phyloP scores from a whole-genome alignment of 140 eudicot genomes.

The Cichorium intybus region DNA sequence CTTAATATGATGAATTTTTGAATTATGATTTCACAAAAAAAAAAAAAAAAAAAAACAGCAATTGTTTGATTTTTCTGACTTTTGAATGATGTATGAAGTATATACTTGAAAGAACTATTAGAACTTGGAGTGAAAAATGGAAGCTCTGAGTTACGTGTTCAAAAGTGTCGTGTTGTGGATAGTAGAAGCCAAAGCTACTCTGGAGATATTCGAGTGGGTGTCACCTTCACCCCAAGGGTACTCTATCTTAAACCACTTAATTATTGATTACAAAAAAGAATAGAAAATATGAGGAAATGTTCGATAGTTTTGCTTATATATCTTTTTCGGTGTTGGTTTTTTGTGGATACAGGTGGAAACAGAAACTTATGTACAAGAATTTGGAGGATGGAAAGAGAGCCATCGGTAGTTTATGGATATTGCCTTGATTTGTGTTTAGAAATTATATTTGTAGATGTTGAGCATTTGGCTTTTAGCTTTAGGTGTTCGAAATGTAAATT shows the following conservation, averaged over 20 bases:
- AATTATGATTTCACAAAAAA: background rate
- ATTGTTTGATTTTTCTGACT: background rate
- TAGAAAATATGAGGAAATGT: background rate
- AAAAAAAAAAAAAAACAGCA: too few species aligned
- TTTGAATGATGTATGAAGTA: slow-evolving; percentile 26
- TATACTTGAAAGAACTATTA: slow-evolving; percentile 70
- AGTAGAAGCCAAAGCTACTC: slow-evolving; percentile 36
- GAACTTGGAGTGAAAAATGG: slow-evolving; percentile 65
- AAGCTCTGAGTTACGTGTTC: slow-evolving; percentile 44
- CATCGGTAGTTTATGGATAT: slow-evolving; percentile 17
- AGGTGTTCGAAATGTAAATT: too few species aligned
- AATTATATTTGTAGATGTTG: background rate
- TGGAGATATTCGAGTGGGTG: slow-evolving; percentile 70
- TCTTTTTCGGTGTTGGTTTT: background rate
- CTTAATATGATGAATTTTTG: background rate
- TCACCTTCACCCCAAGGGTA: slow-evolving; percentile 63
- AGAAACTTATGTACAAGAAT: slow-evolving; percentile 31
- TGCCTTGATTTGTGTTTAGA: too few species aligned
- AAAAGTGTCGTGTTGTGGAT: slow-evolving; percentile 50
- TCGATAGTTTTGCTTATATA: background rate
- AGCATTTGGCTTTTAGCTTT: too few species aligned
- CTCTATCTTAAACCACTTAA: background rate
- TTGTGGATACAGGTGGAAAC: slow-evolving; percentile 32
- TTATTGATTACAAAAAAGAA: background rate
- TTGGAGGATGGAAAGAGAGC: slow-evolving; percentile 77